A percentile compares a stretch with the other conserved stretches of the same genome.
These are phyloP conservation scores for Puccinellia tenuiflora DNA, from an alignment of 176 grass and related monocot genomes.

Conservation along the genomic window DNA sequence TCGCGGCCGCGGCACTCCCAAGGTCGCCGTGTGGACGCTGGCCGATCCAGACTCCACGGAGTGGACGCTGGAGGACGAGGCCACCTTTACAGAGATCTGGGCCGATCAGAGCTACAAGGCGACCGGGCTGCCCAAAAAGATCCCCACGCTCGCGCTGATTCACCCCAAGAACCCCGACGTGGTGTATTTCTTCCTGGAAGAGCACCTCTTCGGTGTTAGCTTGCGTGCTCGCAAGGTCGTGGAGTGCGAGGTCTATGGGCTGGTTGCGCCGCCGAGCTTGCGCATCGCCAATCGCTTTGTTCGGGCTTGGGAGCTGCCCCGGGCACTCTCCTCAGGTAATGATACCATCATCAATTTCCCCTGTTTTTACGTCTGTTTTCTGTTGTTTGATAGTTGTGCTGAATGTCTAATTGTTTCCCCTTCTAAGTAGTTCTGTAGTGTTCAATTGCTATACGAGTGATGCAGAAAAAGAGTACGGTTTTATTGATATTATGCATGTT, in stretches of 20 bases:
- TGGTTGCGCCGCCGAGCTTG: not conserved
- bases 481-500: not conserved
- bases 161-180: not conserved
- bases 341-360: not conserved
- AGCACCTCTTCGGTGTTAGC: not conserved
- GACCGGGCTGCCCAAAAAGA: not conserved
- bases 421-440: not conserved
- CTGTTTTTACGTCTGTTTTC: not conserved
- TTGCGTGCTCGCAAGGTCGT: not conserved
- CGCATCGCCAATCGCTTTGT: not conserved
- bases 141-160: not conserved
- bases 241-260: not conserved
- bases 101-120: not conserved
- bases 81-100: not conserved
- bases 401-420: not conserved
- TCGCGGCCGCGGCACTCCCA: not conserved
- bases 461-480: not conserved
- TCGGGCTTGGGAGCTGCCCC: not conserved
- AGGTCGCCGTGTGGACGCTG: no score
- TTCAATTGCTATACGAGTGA: not conserved
- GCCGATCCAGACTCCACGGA: no score
- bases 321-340: conserved; percentile 3
- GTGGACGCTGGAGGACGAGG: not conserved
- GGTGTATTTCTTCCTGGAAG: not conserved
- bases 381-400: not conserved